Conservation (phyloP, 805 yeast genomes). For the Lachancea lanzarotensis region DNA sequence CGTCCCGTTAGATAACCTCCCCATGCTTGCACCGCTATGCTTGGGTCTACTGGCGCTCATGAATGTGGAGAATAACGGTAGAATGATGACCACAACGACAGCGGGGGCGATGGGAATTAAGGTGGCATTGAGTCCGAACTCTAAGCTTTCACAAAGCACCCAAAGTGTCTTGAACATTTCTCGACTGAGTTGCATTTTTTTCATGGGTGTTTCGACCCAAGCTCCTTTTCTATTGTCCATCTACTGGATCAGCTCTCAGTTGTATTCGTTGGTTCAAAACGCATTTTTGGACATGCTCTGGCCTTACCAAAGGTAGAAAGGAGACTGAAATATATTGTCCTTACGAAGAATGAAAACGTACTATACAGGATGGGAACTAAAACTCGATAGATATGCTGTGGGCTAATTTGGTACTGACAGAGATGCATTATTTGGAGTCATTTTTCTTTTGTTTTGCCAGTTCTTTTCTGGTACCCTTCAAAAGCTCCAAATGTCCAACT, state of each 20-base stretch:
- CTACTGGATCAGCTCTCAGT: slow-evolving; percentile 89
- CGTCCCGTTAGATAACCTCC: slow-evolving; percentile 49
- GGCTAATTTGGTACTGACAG: neutral
- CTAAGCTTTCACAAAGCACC: slow-evolving; percentile 24
- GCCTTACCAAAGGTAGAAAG: slow-evolving; percentile 37
- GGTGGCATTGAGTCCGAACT: slow-evolving; percentile 17
- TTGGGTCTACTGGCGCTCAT: slow-evolving; percentile 66
- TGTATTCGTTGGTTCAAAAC: slow-evolving; percentile 72
- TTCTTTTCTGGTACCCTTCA: slow-evolving; percentile 86
- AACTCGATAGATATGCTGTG: neutral
- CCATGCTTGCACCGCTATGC: slow-evolving; percentile 67
- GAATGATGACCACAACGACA: slow-evolving; percentile 42
- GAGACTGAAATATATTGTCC: neutral
- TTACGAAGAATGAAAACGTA: neutral
- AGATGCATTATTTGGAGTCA: slow-evolving; percentile 5
- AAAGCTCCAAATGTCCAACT: slow-evolving; percentile 88
- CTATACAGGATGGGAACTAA: slow-evolving; percentile 3
- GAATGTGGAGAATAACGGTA: slow-evolving; percentile 78
- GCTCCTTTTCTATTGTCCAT: slow-evolving; percentile 76
- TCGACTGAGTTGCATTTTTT: slow-evolving; percentile 65
- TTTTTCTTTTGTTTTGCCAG: slow-evolving; percentile 50
- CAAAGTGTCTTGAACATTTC: slow-evolving; percentile 58
- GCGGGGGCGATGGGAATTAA: slow-evolving; percentile 19
- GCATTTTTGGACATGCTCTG: slow-evolving; percentile 55
- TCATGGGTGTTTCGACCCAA: slow-evolving; percentile 80